phyloP scores from a whole-genome alignment of 345 rosid species.

The Citrus trifoliata region DNA sequence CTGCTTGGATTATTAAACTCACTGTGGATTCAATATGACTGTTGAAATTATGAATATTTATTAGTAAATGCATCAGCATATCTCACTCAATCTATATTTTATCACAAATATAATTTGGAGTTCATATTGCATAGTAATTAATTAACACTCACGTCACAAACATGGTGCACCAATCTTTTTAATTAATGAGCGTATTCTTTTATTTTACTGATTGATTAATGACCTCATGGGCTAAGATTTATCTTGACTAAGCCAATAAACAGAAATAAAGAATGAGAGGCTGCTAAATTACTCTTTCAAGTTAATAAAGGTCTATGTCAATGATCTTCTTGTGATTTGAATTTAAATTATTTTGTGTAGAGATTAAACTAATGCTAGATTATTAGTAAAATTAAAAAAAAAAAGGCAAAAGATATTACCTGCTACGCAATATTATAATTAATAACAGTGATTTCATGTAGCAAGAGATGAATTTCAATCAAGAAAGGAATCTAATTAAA shows the following conservation, averaged over 20 bases:
- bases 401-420: too few species aligned
- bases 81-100: neutral
- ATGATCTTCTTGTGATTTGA: too few species aligned
- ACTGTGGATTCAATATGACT: conserved; percentile 31
- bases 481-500: too few species aligned
- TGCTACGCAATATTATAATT: too few species aligned
- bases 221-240: neutral
- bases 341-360: too few species aligned
- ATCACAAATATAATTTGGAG: neutral
- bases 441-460: too few species aligned
- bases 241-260: neutral
- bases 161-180: conserved; percentile 3
- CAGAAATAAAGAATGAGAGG: too few species aligned
- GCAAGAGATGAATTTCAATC: too few species aligned
- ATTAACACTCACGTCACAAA: neutral
- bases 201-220: neutral
- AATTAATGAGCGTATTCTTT: neutral
- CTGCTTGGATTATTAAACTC: conserved; percentile 27
- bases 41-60: conserved; percentile 15
- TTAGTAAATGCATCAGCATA: neutral
- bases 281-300: too few species aligned
- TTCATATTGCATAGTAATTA: neutral
- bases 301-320: too few species aligned
- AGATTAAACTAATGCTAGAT: too few species aligned
- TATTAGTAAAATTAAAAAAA: too few species aligned